Evolutionary conservation across 1,284 basidiomycete species (phyloP).

Genomic region (Xerocomus cyaneibrunnescens): DNA sequence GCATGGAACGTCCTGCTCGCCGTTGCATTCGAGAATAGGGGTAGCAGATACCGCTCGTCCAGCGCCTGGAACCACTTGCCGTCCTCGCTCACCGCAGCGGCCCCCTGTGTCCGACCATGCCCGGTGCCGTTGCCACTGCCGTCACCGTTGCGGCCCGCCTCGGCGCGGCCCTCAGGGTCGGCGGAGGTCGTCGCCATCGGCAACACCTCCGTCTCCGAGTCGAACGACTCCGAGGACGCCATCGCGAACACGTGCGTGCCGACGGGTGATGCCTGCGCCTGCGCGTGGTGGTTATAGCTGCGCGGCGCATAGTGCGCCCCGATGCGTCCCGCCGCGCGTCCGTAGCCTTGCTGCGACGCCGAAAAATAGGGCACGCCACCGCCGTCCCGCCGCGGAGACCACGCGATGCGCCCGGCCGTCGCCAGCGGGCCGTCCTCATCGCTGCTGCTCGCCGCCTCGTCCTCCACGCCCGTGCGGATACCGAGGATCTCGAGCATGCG

Average conservation of each 20-base stretch:
- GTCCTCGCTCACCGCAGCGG: conserved; percentile 44
- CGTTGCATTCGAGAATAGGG: conserved; percentile 93
- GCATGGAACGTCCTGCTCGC: conserved; percentile 87
- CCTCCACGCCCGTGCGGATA: conserved; percentile 93
- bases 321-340: conserved; percentile 42
- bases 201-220: conserved; percentile 78
- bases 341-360: conserved; percentile 37
- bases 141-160: neutral
- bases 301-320: conserved; percentile 52
- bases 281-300: conserved; percentile 61
- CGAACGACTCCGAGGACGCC: conserved; percentile 68
- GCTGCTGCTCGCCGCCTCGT: conserved; percentile 80
- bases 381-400: conserved; percentile 33
- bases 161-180: conserved; percentile 18
- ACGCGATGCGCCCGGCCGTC: conserved; percentile 24
- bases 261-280: conserved; percentile 35
- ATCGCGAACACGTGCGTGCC: conserved; percentile 50
- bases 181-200: conserved; percentile 60
- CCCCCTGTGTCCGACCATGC: neutral
- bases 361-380: conserved; percentile 40
- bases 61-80: conserved; percentile 95
- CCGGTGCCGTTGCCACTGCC: neutral
- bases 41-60: conserved; percentile 93
- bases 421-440: conserved; percentile 57
- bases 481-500: conserved; percentile 98